Evolutionary conservation across 345 rosid genomes (phyloP).

Genomic region (Populus euphratica): DNA sequence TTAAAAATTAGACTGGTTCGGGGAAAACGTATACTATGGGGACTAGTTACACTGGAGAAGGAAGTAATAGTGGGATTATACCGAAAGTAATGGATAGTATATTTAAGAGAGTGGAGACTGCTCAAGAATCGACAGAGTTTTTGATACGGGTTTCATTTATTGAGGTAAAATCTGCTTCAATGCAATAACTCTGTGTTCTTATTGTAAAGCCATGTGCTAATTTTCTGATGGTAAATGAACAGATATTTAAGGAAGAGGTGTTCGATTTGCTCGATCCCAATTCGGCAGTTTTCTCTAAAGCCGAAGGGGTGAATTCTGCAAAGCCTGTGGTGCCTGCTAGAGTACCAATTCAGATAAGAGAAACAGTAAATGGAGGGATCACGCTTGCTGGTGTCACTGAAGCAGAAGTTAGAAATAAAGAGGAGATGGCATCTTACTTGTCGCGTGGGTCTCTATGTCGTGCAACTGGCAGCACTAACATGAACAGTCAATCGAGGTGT

Average conservation of each 20-base stretch:
- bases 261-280: constrained; percentile 79
- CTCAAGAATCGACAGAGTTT: constrained; percentile 50
- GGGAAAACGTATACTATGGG: constrained; percentile 98
- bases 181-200: background rate
- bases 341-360: constrained; percentile 84
- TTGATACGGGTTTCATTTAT: constrained; percentile 88
- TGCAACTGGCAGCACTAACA: constrained; percentile 95
- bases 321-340: constrained; percentile 55
- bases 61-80: constrained; percentile 54
- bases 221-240: constrained; percentile 6
- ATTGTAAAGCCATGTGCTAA: background rate
- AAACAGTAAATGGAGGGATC: constrained; percentile 85
- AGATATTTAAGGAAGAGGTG: constrained; percentile 98
- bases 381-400: constrained; percentile 94
- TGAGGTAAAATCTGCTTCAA: constrained; percentile 46
- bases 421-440: constrained; percentile 78
- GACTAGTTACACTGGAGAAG: constrained; percentile 72
- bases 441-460: constrained; percentile 77
- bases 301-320: constrained; percentile 34
- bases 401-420: constrained; percentile 78
- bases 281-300: constrained; percentile 40
- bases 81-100: constrained; percentile 85
- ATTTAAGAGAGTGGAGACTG: constrained; percentile 47
- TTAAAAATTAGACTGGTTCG: constrained; percentile 66
- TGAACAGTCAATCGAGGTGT: constrained; percentile 98